A percentile compares a stretch with the other conserved stretches of the same genome.
These are phyloP conservation scores for Berberis thunbergii DNA, from an alignment of 164 flowering plant genomes.

Conservation along the genomic window DNA sequence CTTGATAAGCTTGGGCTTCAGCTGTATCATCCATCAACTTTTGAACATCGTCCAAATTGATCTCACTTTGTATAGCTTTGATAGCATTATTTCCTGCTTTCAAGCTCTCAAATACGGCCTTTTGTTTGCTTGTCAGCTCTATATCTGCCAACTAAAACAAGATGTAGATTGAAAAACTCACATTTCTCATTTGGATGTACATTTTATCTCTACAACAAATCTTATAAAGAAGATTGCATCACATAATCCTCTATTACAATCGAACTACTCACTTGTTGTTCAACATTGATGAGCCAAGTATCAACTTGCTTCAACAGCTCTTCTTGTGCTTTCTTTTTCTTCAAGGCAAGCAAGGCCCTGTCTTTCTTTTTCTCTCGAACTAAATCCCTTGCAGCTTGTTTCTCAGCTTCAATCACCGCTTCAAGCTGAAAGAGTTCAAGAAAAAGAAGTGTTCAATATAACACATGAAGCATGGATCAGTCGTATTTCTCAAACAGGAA, in stretches of 20 bases:
- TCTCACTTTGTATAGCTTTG: conserved; percentile 87
- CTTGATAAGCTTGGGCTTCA: conserved; percentile 95
- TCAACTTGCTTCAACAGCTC: conserved; percentile 90
- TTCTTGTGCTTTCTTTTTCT: conserved; percentile 91
- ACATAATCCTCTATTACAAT: too few relatives aligned
- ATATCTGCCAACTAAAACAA: conserved; percentile 80
- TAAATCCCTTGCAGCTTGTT: conserved; percentile 89
- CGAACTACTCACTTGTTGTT: conserved; percentile 65
- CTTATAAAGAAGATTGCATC: background rate
- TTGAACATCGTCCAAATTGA: conserved; percentile 88
- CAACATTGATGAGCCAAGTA: conserved; percentile 84
- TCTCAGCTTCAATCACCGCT: conserved; percentile 90
- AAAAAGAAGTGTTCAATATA: too few relatives aligned
- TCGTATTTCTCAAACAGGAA: too few relatives aligned
- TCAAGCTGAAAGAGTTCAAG: conserved; percentile 48
- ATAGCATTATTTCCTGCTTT: conserved; percentile 76
- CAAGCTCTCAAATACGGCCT: conserved; percentile 89
- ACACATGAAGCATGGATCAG: too few relatives aligned
- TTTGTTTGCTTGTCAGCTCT: conserved; percentile 89
- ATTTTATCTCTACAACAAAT: background rate
- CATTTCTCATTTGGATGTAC: background rate
- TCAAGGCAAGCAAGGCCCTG: conserved; percentile 85
- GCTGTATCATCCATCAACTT: conserved; percentile 90
- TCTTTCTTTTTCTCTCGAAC: conserved; percentile 91
- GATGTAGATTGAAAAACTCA: conserved; percentile 7